Conservation (phyloP, 169 alveolate genomes). For the Cryptosporidium canis region DNA sequence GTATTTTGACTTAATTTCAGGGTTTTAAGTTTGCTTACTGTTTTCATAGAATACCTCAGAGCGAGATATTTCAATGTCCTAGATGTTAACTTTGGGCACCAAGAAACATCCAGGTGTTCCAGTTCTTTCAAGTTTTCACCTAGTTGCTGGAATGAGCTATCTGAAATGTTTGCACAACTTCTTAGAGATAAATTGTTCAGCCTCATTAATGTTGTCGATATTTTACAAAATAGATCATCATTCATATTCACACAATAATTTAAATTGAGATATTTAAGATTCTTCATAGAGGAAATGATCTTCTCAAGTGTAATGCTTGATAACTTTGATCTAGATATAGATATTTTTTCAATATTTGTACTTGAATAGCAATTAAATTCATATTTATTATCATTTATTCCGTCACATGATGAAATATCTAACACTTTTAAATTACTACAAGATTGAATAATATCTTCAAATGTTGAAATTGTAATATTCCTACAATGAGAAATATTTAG, state of each 20-base stretch:
- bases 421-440: slow-evolving; percentile 41
- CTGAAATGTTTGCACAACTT: slow-evolving; percentile 66
- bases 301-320: slow-evolving; percentile 1
- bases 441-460: slow-evolving; percentile 42
- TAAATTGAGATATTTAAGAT: slow-evolving; percentile 29
- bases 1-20: slow-evolving; percentile 48
- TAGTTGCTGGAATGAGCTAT: slow-evolving; percentile 10
- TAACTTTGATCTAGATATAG: slow-evolving; percentile 27
- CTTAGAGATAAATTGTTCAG: slow-evolving; percentile 4
- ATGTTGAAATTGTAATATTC: slow-evolving; percentile 21
- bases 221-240: slow-evolving; percentile 4
- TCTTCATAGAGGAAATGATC: background rate
- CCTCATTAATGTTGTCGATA: background rate
- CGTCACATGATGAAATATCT: slow-evolving; percentile 64
- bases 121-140: slow-evolving; percentile 4
- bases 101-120: slow-evolving; percentile 42
- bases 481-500: slow-evolving; percentile 53
- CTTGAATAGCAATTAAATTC: slow-evolving; percentile 12
- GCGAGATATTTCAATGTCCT: slow-evolving; percentile 43
- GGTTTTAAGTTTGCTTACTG: slow-evolving; percentile 3
- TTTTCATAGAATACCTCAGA: slow-evolving; percentile 16
- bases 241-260: slow-evolving; percentile 36
- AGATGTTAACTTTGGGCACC: slow-evolving; percentile 65
- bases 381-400: background rate
- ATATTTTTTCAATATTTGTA: slow-evolving; percentile 35